Conservation (phyloP, 2,329 filamentous ascomycete genomes). For the Allantophomopsis lycopodina region DNA sequence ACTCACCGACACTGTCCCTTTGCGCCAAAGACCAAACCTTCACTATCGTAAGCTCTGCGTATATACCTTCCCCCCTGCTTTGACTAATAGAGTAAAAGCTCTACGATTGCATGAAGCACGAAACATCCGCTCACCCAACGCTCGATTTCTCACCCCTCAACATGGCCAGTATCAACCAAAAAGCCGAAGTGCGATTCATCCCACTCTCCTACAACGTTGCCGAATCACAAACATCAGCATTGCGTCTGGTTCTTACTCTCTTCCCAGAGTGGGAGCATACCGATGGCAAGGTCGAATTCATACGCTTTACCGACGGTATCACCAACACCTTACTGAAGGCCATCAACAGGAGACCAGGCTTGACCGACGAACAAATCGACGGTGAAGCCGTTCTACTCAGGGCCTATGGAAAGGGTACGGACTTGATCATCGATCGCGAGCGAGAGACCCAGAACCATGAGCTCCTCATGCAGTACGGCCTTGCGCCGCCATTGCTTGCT, state of each 20-base stretch:
- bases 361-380: conserved; percentile 67
- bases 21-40: too few relatives aligned
- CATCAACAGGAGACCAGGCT: conserved; percentile 53
- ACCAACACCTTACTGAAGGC: conserved; percentile 85
- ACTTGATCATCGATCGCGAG: conserved; percentile 90
- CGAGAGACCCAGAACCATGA: conserved; percentile 71
- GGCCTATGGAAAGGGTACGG: conserved; percentile 89
- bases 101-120: too few relatives aligned
- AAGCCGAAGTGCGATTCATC: conserved; percentile 41
- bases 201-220: conserved; percentile 65
- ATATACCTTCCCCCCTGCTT: too few relatives aligned
- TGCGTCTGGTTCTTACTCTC: conserved; percentile 64
- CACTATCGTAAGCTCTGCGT: too few relatives aligned
- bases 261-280: conserved; percentile 70
- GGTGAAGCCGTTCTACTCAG: conserved; percentile 76
- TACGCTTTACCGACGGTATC: conserved; percentile 93
- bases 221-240: conserved; percentile 66
- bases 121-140: too few relatives aligned
- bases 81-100: too few relatives aligned
- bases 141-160: too few relatives aligned
- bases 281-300: conserved; percentile 66
- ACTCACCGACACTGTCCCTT: too few relatives aligned
- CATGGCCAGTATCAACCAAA: too few relatives aligned
- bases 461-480: conserved; percentile 66
- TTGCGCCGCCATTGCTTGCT: conserved; percentile 78